A percentile compares a stretch with the other conserved stretches of the same genome.
Conservation (phyloP, 2,329 filamentous ascomycete species). For the Penicillium sp. region DNA sequence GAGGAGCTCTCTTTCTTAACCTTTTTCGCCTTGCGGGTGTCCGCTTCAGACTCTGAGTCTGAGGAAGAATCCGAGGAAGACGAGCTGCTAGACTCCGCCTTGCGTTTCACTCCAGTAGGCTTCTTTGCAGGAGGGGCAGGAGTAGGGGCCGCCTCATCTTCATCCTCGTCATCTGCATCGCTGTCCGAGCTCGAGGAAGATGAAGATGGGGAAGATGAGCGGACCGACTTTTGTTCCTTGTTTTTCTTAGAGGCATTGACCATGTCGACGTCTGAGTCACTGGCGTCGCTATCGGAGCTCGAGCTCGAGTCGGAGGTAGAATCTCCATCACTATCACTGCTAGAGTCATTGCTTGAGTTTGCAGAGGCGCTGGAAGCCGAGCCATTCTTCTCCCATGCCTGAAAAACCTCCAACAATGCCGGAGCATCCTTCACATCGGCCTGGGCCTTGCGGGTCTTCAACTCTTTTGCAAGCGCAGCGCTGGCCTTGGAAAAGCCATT, state of each 20-base stretch:
- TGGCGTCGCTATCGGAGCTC: slow-evolving; percentile 22
- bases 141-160: slow-evolving; percentile 47
- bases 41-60: slow-evolving; percentile 35
- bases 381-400: slow-evolving; percentile 16
- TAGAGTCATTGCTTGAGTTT: slow-evolving; percentile 18
- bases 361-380: slow-evolving; percentile 13
- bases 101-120: slow-evolving; percentile 52
- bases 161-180: slow-evolving; percentile 48
- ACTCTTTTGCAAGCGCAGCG: slow-evolving; percentile 58
- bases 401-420: slow-evolving; percentile 32
- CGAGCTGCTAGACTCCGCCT: slow-evolving; percentile 46
- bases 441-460: slow-evolving; percentile 29
- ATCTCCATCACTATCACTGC: slow-evolving; percentile 33
- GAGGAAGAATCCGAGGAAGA: slow-evolving; percentile 41
- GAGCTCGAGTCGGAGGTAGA: slow-evolving; percentile 12
- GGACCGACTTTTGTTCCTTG: slow-evolving; percentile 26
- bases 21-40: slow-evolving; percentile 51
- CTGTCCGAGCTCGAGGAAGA: slow-evolving; percentile 43
- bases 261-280: slow-evolving; percentile 42
- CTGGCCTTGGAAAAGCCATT: slow-evolving; percentile 60
- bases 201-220: slow-evolving; percentile 29
- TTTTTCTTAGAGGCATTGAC: slow-evolving; percentile 32
- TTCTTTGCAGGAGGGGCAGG: slow-evolving; percentile 24
- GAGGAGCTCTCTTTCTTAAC: slow-evolving; percentile 33
- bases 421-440: slow-evolving; percentile 29